phyloP scores from a whole-genome alignment of 106 monocot genomes.

The Dendrobium huoshanense region DNA sequence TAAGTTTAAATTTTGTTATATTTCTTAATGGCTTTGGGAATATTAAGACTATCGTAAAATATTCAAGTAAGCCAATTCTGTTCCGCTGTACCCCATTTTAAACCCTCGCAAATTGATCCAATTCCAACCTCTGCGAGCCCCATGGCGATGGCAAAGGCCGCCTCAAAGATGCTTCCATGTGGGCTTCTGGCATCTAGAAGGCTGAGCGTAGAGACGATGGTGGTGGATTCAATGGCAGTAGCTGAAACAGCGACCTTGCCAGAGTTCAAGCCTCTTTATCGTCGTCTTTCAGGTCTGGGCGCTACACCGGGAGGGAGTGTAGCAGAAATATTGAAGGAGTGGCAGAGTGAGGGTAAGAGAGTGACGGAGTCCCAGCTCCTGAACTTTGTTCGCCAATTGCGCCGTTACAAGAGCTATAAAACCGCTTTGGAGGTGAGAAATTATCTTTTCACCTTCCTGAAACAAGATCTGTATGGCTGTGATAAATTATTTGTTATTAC shows the following conservation, averaged over 20 bases:
- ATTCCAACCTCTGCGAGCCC: neutral
- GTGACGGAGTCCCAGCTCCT: constrained; percentile 21
- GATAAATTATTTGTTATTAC: neutral
- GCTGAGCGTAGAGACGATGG: constrained; percentile 11
- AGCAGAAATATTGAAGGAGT: constrained; percentile 34
- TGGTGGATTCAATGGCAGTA: neutral
- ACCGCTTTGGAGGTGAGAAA: constrained; percentile 32
- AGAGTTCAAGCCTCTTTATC: constrained; percentile 27
- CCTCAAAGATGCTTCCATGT: neutral
- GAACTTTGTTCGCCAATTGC: constrained; percentile 36
- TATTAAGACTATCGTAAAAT: no score
- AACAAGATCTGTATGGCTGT: neutral
- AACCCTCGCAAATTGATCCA: neutral
- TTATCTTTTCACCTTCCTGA: neutral
- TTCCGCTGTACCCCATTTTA: no score
- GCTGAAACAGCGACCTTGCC: neutral
- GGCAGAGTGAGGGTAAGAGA: constrained; percentile 37
- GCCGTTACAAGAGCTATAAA: constrained; percentile 28
- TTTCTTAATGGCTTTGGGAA: no score
- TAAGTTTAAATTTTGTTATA: no score
- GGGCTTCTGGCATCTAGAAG: constrained; percentile 10
- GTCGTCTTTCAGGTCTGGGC: constrained; percentile 37
- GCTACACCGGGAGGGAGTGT: constrained; percentile 33
- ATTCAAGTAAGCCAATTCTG: no score
- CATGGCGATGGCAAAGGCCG: neutral